A percentile compares a stretch with the other conserved stretches of the same genome.
These are phyloP conservation scores for Lactifluus hygrophoroides DNA, from an alignment of 768 basidiomycete genomes.

Conservation along the genomic window DNA sequence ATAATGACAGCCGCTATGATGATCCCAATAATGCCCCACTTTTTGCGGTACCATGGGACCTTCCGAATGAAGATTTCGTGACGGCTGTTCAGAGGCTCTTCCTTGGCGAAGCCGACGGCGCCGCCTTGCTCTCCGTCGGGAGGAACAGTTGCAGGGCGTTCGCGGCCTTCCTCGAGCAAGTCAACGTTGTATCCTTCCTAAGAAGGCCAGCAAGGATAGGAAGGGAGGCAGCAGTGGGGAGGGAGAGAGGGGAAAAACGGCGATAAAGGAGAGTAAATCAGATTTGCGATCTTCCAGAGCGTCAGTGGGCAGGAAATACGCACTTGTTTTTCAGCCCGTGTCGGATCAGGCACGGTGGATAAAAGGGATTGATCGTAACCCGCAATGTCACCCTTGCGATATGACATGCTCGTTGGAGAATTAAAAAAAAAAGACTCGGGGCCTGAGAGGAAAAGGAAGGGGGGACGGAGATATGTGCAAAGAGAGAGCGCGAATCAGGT, in stretches of 20 bases:
- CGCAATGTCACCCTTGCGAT: neutral
- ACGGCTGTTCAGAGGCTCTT: constrained; percentile 12
- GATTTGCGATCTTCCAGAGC: neutral
- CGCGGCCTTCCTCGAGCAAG: constrained; percentile 27
- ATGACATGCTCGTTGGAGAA: constrained; percentile 8
- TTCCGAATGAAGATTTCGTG: neutral
- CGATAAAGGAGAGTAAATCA: neutral
- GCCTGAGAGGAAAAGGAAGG: too few species aligned
- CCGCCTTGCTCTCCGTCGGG: constrained; percentile 21
- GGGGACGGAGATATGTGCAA: neutral
- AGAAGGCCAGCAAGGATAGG: neutral
- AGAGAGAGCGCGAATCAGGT: too few species aligned
- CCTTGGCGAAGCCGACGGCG: constrained; percentile 14
- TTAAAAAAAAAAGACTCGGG: neutral
- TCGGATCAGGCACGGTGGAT: constrained; percentile 25
- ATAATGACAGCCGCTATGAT: constrained; percentile 33
- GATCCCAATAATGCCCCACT: constrained; percentile 35
- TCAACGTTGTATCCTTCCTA: constrained; percentile 51
- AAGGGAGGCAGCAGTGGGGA: neutral
- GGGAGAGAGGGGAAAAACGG: neutral
- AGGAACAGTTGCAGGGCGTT: constrained; percentile 19
- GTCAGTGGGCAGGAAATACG: neutral
- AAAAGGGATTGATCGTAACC: constrained; percentile 27
- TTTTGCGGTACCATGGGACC: constrained; percentile 42
- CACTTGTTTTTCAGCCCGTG: constrained; percentile 28